A percentile compares a stretch with the other conserved stretches of the same genome.
These are phyloP conservation scores for Mycena galericulata DNA, from an alignment of 768 basidiomycete species.

Conservation along the genomic window DNA sequence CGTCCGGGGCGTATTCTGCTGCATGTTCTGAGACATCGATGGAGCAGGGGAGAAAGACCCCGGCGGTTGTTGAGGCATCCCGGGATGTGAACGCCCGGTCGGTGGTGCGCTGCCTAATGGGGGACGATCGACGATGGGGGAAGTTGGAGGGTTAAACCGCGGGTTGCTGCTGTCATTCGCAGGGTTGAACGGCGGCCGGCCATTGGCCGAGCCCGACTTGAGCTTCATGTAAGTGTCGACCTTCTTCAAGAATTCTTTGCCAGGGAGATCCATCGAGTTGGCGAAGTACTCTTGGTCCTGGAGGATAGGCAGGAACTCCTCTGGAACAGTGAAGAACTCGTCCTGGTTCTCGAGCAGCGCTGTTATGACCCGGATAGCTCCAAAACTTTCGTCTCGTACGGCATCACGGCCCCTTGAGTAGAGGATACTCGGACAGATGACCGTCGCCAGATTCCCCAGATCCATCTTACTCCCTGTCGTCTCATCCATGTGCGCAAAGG, in stretches of 20 bases:
- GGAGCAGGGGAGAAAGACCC: conserved; percentile 55
- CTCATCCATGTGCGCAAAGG: conserved; percentile 97
- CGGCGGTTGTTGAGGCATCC: conserved; percentile 52
- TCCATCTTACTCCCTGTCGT: conserved; percentile 99
- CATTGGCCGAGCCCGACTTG: conserved; percentile 63
- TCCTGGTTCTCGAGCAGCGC: conserved; percentile 93
- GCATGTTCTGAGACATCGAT: conserved; percentile 61
- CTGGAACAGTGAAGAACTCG: conserved; percentile 94
- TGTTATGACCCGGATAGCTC: conserved; percentile 87
- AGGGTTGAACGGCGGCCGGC: conserved; percentile 59
- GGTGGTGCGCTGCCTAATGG: conserved; percentile 50
- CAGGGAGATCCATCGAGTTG: conserved; percentile 88
- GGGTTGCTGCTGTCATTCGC: conserved; percentile 47
- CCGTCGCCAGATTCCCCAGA: conserved; percentile 92
- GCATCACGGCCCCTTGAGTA: conserved; percentile 90
- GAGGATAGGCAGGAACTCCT: conserved; percentile 88
- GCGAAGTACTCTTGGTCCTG: conserved; percentile 94
- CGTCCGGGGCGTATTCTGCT: conserved; percentile 56
- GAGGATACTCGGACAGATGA: conserved; percentile 98
- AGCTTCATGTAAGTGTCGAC: conserved; percentile 90
- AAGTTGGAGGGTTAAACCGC: conserved; percentile 51
- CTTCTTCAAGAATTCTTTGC: conserved; percentile 96
- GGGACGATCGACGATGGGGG: conserved; percentile 59
- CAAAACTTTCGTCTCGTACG: conserved; percentile 93
- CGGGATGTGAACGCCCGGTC: conserved; percentile 54